phyloP scores from a whole-genome alignment of 78 protist species.

The Dictyostelium intermedium region DNA sequence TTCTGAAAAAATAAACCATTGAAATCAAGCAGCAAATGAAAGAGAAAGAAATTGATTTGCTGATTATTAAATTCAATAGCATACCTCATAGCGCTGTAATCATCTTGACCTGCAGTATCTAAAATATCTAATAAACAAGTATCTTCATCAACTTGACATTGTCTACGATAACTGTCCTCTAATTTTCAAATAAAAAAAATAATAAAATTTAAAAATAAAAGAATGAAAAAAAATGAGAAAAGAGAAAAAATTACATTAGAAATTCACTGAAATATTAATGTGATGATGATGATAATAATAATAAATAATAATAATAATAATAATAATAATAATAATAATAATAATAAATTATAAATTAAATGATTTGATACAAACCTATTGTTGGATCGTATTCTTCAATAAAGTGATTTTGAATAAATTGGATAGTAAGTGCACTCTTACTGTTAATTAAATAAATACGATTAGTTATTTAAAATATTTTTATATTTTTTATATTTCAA shows the following conservation, averaged over 20 bases:
- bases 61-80: slow-evolving; percentile 20
- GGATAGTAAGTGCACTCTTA: slow-evolving; percentile 69
- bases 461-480: not conserved
- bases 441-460: not conserved
- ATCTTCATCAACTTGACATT: slow-evolving; percentile 88
- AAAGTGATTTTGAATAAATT: slow-evolving; percentile 89
- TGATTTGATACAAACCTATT: slow-evolving; percentile 25
- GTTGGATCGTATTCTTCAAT: slow-evolving; percentile 93
- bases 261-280: too few relatives aligned
- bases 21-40: too few relatives aligned
- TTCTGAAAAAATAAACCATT: not conserved
- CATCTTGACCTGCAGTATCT: slow-evolving; percentile 96
- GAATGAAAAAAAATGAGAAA: not conserved
- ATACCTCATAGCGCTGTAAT: slow-evolving; percentile 87
- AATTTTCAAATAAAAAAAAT: not conserved
- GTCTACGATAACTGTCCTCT: slow-evolving; percentile 90
- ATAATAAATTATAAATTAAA: too few relatives aligned
- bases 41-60: not conserved
- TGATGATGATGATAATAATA: too few relatives aligned
- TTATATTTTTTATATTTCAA: not conserved
- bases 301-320: too few relatives aligned
- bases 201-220: too few relatives aligned
- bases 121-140: slow-evolving; percentile 87
- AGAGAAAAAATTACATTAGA: not conserved
- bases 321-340: too few relatives aligned